Evolutionary conservation across 352 stramenopile species (phyloP), one percentile per base, ranked within the genome.

Genomic region (Blastocystis sp.): DNA sequence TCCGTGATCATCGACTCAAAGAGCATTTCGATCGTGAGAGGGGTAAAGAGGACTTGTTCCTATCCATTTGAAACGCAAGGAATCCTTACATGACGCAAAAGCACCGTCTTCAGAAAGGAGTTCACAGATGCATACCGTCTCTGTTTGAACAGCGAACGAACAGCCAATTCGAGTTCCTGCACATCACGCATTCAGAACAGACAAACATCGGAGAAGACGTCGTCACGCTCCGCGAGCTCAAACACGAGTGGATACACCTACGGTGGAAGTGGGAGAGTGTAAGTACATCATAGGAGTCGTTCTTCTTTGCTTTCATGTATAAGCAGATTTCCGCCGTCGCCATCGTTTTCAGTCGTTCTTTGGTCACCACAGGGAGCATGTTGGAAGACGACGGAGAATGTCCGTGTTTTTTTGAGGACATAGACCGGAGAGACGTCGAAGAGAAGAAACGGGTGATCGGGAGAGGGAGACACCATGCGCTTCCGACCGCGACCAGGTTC

Each of bases 181-280:
- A 59, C 18, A 1, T 63, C 21, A 81, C 0, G 9, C 44, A 9
- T 27, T 0, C 3, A 34, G n/a, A 2, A 24, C 21, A n/a, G 4
- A 16, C 1, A 27, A 16, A 81, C 69, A 44, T 64, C 48, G 8
- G 69, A 40, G 24, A 64, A 81, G 11, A 81, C 44, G n/a, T 81
- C 69, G 24, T 63, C n/a, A 14, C 69, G 16, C 32, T 64, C 69
- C 4, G 69, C 46, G 18, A 81, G 34, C 38, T 81, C 69, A 21
- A 63, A 57, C n/a, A 65, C 51, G 21, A 81, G 51, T 24, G 69
- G 69, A 81, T 64, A 81, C 3, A 81, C 63, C 69, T 81, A 72
- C n/a, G 21, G 4, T 27, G 24, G 18, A 36, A 59, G 0, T 11
- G 21, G 24, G 16, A 21, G 4, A 1, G 1, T 14, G 9, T 27